Evolutionary conservation across 176 grass and related monocot species (phyloP).

Genomic region (Panicum miliaceum): DNA sequence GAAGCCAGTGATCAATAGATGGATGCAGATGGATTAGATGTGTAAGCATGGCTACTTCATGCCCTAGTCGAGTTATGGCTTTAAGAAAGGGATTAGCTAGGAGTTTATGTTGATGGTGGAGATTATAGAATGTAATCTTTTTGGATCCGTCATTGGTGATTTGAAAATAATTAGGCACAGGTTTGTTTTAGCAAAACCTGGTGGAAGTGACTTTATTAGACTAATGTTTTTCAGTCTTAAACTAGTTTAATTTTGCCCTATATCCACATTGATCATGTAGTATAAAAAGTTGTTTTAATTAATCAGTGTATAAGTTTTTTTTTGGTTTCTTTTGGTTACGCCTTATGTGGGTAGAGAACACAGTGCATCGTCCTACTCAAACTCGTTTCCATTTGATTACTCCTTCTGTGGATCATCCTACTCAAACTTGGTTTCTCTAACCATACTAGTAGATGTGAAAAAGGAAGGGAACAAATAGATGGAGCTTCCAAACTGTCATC

Average conservation of each 20-base stretch:
- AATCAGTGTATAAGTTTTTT: neutral
- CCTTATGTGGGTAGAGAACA: neutral
- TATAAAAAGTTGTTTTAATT: slow-evolving; percentile 22
- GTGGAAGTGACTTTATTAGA: slow-evolving; percentile 45
- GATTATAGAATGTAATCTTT: slow-evolving; percentile 59
- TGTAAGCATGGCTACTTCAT: slow-evolving; percentile 48
- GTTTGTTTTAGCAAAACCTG: slow-evolving; percentile 39
- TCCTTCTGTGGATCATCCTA: too few relatives aligned
- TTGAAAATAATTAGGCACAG: slow-evolving; percentile 28
- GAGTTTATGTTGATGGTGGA: slow-evolving; percentile 60
- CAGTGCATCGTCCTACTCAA: neutral
- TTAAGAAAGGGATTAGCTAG: slow-evolving; percentile 57
- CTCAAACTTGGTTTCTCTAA: too few relatives aligned
- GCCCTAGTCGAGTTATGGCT: slow-evolving; percentile 44
- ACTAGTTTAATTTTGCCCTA: slow-evolving; percentile 28
- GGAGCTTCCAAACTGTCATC: slow-evolving; percentile 19
- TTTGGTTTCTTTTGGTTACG: neutral
- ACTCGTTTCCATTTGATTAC: neutral
- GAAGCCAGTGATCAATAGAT: slow-evolving; percentile 56
- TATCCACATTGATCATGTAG: slow-evolving; percentile 26
- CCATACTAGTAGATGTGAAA: neutral
- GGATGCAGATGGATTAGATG: slow-evolving; percentile 59
- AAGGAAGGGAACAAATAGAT: neutral
- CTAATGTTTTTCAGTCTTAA: slow-evolving; percentile 47
- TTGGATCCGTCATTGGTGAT: slow-evolving; percentile 52